These are phyloP conservation scores for Cyathus striatus DNA, from an alignment of 768 basidiomycete species.

Conservation along the genomic window DNA sequence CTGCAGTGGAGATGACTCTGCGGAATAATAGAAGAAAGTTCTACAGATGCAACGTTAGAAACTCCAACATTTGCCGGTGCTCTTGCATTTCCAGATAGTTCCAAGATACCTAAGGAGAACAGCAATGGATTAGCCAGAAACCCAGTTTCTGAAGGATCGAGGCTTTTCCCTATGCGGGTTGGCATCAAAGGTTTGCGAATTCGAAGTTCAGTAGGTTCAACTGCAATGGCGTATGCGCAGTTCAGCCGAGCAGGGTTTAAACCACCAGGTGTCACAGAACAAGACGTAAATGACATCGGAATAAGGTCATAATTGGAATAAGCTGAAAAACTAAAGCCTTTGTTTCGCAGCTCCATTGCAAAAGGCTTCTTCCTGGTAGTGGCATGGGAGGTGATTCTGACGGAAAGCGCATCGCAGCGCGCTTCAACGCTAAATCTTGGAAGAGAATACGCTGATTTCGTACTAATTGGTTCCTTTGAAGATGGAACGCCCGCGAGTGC, in stretches of 20 bases:
- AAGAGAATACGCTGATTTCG: constrained; percentile 24
- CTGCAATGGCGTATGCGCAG: constrained; percentile 30
- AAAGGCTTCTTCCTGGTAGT: no score
- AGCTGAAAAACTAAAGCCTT: constrained; percentile 43
- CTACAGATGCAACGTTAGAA: constrained; percentile 35
- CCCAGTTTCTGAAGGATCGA: constrained; percentile 26
- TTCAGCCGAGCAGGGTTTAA: no score
- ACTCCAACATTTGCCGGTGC: constrained; percentile 45
- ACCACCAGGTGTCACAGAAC: no score
- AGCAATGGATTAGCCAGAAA: constrained; percentile 44
- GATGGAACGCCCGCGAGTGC: no score
- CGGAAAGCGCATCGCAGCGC: constrained; percentile 43
- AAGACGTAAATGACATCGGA: no score
- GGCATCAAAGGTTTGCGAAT: no score
- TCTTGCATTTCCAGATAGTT: constrained; percentile 37
- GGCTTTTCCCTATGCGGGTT: no score
- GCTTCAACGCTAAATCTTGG: constrained; percentile 47
- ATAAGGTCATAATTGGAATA: no score
- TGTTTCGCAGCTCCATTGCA: constrained; percentile 53
- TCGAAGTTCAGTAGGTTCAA: no score
- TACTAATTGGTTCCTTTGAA: no score
- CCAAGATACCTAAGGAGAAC: constrained; percentile 53
- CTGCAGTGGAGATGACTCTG: constrained; percentile 50
- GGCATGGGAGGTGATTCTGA: no score
- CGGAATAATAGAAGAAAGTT: constrained; percentile 34